phyloP scores from a whole-genome alignment of 441 rosid species.

The Syzygium malaccense region DNA sequence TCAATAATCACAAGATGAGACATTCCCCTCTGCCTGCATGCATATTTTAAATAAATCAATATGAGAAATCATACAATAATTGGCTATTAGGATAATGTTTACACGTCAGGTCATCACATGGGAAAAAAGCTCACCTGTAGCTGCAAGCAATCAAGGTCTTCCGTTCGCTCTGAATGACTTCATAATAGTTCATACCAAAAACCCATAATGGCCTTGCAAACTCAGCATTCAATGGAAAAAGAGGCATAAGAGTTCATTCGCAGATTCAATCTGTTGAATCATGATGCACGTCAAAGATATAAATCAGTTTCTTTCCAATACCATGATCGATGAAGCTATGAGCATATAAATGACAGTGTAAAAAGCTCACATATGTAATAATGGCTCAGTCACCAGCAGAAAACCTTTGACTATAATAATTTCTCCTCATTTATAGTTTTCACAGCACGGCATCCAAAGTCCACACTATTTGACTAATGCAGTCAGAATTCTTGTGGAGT shows the following conservation, averaged over 20 bases:
- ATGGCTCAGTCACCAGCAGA: not conserved
- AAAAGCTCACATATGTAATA: not conserved
- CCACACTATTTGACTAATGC: not conserved
- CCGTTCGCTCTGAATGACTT: slow-evolving; percentile 39
- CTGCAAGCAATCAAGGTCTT: slow-evolving; percentile 68
- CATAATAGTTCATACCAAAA: slow-evolving; percentile 77
- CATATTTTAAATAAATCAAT: not conserved
- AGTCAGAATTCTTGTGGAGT: not conserved
- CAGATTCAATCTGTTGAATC: slow-evolving; percentile 51
- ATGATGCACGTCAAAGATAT: not conserved
- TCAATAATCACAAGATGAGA: slow-evolving; percentile 77
- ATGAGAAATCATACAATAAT: not conserved
- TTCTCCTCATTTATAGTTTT: not conserved
- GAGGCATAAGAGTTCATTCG: slow-evolving; percentile 42
- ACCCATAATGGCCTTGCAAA: slow-evolving; percentile 81
- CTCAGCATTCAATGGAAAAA: slow-evolving; percentile 68
- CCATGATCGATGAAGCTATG: not conserved
- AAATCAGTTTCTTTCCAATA: not conserved
- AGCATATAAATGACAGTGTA: not conserved
- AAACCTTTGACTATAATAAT: not conserved
- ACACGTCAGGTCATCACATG: not conserved
- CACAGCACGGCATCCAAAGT: not conserved
- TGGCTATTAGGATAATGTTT: not conserved
- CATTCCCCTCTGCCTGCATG: slow-evolving; percentile 78
- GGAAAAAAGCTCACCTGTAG: slow-evolving; percentile 49